Conservation (phyloP, 495 filamentous ascomycete genomes). For the Chaetomium cochliodes region DNA sequence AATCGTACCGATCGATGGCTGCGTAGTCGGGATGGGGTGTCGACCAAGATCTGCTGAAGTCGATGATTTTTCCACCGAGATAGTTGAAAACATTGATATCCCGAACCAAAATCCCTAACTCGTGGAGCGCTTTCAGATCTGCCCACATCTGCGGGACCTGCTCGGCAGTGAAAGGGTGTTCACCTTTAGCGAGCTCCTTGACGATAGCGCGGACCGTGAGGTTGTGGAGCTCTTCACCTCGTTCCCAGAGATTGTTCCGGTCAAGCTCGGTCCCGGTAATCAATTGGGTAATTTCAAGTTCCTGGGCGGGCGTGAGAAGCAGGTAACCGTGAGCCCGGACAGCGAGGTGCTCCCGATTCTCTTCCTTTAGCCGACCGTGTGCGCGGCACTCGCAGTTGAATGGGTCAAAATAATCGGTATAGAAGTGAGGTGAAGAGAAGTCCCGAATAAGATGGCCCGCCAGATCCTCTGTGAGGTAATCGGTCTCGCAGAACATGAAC, state of each 20-base stretch:
- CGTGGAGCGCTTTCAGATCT: conserved; percentile 18
- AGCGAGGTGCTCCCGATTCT: conserved; percentile 17
- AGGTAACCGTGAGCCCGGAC: conserved; percentile 24
- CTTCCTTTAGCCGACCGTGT: conserved; percentile 25
- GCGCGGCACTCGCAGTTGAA: conserved; percentile 27
- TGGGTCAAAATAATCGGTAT: conserved; percentile 13
- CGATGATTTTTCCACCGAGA: conserved; percentile 20
- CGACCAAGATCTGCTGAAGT: conserved; percentile 27
- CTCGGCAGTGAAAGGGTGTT: neutral
- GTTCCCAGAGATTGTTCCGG: neutral
- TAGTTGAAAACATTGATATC: conserved; percentile 20
- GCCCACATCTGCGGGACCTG: conserved; percentile 12
- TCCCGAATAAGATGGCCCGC: too few relatives aligned
- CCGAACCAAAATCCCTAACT: conserved; percentile 19
- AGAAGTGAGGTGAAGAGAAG: conserved; percentile 11
- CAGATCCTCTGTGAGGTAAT: too few relatives aligned
- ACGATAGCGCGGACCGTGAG: conserved; percentile 21
- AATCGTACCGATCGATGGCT: neutral
- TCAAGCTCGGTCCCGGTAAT: neutral
- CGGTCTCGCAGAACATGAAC: too few relatives aligned
- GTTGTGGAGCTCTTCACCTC: neutral
- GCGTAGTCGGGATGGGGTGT: conserved; percentile 2
- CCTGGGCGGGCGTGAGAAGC: conserved; percentile 18
- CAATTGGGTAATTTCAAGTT: neutral
- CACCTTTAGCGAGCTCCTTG: conserved; percentile 15